phyloP scores from a whole-genome alignment of 2,329 filamentous ascomycete genomes.

The Plenodomus biglobosus region DNA sequence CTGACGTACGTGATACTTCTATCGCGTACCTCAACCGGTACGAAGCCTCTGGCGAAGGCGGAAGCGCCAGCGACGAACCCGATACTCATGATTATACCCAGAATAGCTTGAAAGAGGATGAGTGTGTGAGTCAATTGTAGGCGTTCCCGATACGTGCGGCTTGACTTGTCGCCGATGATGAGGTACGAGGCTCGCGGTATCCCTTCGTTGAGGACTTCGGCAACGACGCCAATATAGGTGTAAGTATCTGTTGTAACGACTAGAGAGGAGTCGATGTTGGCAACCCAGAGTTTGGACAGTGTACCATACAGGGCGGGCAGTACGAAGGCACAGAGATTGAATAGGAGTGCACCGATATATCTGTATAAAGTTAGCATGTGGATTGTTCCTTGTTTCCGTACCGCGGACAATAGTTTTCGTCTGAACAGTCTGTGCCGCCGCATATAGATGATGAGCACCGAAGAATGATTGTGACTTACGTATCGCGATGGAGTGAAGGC shows the following conservation, averaged over 20 bases:
- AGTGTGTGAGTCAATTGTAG: constrained; percentile 64
- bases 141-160: constrained; percentile 54
- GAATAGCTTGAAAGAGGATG: constrained; percentile 54
- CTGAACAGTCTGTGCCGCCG: background rate
- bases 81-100: constrained; percentile 63
- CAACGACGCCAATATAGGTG: constrained; percentile 68
- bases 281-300: constrained; percentile 70
- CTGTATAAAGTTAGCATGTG: constrained; percentile 7
- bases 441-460: no score
- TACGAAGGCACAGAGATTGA: constrained; percentile 64
- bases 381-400: no score
- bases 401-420: no score
- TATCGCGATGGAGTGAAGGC: constrained; percentile 12
- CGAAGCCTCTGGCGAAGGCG: constrained; percentile 62
- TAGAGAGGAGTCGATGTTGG: constrained; percentile 63
- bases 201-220: constrained; percentile 72
- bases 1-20: constrained; percentile 65
- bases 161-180: constrained; percentile 66
- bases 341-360: constrained; percentile 61
- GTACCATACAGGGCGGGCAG: constrained; percentile 69
- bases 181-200: constrained; percentile 69
- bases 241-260: constrained; percentile 67
- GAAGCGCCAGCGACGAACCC: constrained; percentile 58
- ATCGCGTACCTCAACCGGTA: constrained; percentile 60
- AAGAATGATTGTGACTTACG: constrained; percentile 13